Evolutionary conservation across 495 filamentous ascomycete genomes (phyloP).

Genomic region (Aspergillus leporis): DNA sequence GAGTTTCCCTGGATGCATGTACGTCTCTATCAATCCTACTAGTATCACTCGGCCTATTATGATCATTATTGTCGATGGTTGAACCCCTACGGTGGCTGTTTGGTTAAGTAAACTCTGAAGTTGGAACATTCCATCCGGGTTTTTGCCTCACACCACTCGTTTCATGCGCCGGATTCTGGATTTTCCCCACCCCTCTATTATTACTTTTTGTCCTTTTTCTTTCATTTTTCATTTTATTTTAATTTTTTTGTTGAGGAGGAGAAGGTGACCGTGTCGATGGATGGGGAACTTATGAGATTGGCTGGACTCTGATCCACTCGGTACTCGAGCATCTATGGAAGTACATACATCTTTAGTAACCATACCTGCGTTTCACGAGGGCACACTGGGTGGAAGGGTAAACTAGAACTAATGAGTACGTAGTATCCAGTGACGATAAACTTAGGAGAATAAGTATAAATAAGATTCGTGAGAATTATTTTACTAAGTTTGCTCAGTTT

Average conservation of each 20-base stretch:
- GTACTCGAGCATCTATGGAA: neutral
- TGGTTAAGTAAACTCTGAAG: slow-evolving; percentile 13
- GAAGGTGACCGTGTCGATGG: slow-evolving; percentile 1
- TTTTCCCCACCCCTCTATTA: neutral
- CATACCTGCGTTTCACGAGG: slow-evolving; percentile 8
- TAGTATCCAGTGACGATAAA: slow-evolving; percentile 1
- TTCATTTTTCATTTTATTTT: neutral
- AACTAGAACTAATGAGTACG: neutral
- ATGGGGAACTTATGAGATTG: slow-evolving; percentile 5
- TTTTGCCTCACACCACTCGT: slow-evolving; percentile 4
- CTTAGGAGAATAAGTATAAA: slow-evolving; percentile 18
- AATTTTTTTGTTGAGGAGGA: no score
- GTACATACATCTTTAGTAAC: neutral
- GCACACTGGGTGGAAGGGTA: slow-evolving; percentile 12
- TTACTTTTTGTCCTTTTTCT: neutral
- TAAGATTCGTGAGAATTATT: neutral
- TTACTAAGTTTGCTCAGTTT: neutral
- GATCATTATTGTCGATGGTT: slow-evolving; percentile 1
- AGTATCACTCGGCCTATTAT: neutral
- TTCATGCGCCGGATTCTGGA: slow-evolving; percentile 4
- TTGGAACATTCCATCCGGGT: slow-evolving; percentile 20
- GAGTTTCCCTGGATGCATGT: slow-evolving; percentile 9
- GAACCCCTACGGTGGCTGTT: slow-evolving; percentile 1
- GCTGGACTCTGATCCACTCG: neutral
- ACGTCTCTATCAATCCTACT: neutral